Evolutionary conservation across 306 rosid species (phyloP).

Genomic region (Begonia loranthoides): DNA sequence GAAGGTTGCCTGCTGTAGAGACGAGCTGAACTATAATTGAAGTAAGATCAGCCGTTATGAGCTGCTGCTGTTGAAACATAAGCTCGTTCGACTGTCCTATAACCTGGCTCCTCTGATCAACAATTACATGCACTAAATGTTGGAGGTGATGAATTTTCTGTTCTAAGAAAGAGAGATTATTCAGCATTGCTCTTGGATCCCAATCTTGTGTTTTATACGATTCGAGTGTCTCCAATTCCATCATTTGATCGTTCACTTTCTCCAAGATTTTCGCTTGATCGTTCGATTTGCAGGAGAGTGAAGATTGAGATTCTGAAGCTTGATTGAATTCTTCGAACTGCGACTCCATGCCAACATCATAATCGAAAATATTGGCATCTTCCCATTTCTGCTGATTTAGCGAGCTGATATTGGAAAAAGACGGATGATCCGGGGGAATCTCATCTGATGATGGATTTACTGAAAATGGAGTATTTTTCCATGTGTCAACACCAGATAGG

Average conservation of each 20-base stretch:
- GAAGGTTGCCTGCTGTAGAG: conserved; percentile 89
- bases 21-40: conserved; percentile 81
- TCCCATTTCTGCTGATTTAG: conserved; percentile 39
- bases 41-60: conserved; percentile 79
- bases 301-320: conserved; percentile 22
- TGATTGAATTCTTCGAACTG: conserved; percentile 41
- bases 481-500: conserved; percentile 30
- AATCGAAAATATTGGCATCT: conserved; percentile 36
- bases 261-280: conserved; percentile 23
- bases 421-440: conserved; percentile 20
- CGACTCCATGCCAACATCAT: conserved; percentile 31
- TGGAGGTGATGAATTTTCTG: conserved; percentile 91
- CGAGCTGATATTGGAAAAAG: conserved; percentile 27
- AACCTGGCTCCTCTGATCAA: conserved; percentile 48
- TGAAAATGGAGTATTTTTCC: conserved; percentile 40
- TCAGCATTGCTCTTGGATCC: conserved; percentile 69
- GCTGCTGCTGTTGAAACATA: conserved; percentile 74
- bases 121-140: conserved; percentile 67
- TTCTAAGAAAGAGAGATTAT: conserved; percentile 69
- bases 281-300: conserved; percentile 20
- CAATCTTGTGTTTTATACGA: conserved; percentile 44
- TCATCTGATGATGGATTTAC: conserved; percentile 24
- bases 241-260: conserved; percentile 28
- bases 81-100: conserved; percentile 54
- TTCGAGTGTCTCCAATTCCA: conserved; percentile 14